Evolutionary conservation across 2,329 filamentous ascomycete genomes (phyloP), one percentile per base, ranked within the genome.

Genomic region (Apiospora saccharicola): DNA sequence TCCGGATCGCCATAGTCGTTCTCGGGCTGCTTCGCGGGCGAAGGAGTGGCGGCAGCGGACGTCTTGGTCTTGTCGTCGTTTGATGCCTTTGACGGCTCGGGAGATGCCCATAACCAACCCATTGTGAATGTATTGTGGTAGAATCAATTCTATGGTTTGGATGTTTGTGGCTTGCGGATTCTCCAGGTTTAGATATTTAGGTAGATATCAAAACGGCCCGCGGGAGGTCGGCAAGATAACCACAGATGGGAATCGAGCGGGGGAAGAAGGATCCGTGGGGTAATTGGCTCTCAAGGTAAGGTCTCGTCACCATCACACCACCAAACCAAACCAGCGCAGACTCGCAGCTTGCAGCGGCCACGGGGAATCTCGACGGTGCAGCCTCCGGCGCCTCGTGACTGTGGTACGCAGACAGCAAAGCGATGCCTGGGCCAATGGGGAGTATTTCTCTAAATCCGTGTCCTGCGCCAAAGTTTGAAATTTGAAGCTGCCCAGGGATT

Each of bases 61-160:
- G 75, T 30, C 22, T 73, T 53, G 51, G 73, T 64, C 67, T 77
- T 70, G 49, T 76, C 71, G 47, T 73, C 72, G 53, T 75, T 71
- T 43, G 79, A 44, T 46, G 74, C 74, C 75, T 81, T 80, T 22
- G 75, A 68, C 24, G 79, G 64, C 57, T 76, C 43, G 37, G 83
- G 75, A 7, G 82, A 84, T 73, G 87, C 84, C 88, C 89, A 91
- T 74, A 90, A 83, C 90, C 90, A 92, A 75, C 89, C 89, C 90
- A 92, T 92, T 72, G 53, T 73, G 47, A n/a, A 57, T 22, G 41
- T 13, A 16, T n/a, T 41, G 34, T 41, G 14, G 34, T 30, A 41
- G 19, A 14, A 64, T 24, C 4, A 41, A n/a, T 41, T 41, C 57
- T 24, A 41, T 19, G 49, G 49, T n/a, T 19, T 19, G 46, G 12